phyloP scores from a whole-genome alignment of 108 stramenopile genomes.

The Skeletonema menzelii region DNA sequence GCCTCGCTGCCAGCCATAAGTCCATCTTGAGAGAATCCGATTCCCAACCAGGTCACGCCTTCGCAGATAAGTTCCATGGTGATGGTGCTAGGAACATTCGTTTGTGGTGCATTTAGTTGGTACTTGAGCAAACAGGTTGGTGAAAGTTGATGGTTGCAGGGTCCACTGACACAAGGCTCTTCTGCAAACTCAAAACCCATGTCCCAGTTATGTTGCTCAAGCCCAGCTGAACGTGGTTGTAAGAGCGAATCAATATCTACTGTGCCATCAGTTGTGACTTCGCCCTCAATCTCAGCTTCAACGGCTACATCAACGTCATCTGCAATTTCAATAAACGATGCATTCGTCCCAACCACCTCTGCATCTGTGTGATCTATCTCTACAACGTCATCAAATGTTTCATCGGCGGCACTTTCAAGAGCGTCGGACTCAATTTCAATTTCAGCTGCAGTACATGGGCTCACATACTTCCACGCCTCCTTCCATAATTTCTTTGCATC shows the following conservation, averaged over 20 bases:
- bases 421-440: background rate
- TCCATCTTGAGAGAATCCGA: slow-evolving; percentile 9
- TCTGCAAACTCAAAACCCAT: no score
- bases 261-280: no score
- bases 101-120: no score
- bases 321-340: background rate
- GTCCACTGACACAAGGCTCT: no score
- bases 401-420: background rate
- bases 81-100: no score
- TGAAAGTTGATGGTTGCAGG: no score
- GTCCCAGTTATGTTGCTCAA: no score
- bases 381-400: background rate
- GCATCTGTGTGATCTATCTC: background rate
- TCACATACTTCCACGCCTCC: background rate
- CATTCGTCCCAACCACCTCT: background rate
- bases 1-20: slow-evolving; percentile 30
- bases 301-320: background rate
- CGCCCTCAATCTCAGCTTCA: no score
- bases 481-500: slow-evolving; percentile 4
- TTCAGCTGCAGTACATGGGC: background rate
- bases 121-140: no score
- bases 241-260: no score
- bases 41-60: slow-evolving; percentile 5
- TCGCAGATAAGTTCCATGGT: no score
- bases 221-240: no score